Base-by-base conservation (phyloP, 2,329 filamentous ascomycete species). In the Fusarium tuaranense region DNA sequence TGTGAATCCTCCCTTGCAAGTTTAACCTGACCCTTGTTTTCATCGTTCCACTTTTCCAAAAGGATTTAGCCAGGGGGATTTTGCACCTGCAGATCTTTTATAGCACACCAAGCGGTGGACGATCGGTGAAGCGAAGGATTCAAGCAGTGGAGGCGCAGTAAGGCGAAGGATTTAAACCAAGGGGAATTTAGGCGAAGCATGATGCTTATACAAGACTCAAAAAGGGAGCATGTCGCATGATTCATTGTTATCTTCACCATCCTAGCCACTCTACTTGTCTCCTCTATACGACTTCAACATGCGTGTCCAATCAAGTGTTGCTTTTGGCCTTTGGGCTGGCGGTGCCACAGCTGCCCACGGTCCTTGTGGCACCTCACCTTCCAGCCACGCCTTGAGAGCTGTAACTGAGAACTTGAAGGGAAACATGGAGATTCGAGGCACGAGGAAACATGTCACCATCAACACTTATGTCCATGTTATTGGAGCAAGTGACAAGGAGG, bases 381-480 rank as follows among this genome's bases (percentile, higher is more conserved):
- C 72, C 6, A 36, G 30, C 38, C 22, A 57, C 3, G 51, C 39
- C 0, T 22, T 74, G 13, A 64, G 51, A 16, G 36, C 32, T 14
- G 0, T 74, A 0, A 55, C 63, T 3, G 30, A 46, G 8, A 41
- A 72, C 0, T 20, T 72, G 12, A 8, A 7, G 9, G 30, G 22
- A 0, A 39, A 36, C 7, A 53, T 74, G 1, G 30, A 48, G 16
- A 25, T 41, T 7, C 20, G 65, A 7, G 62, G 48, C 2, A 20
- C 27, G 1, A 61, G n/a, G 12, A 38, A 67, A 16, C 59, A 38
- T 1, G 41, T 74, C 1, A 67, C 68, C 4, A 58, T 74, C 13
- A 63, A 66, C 9, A 74, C 65, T 2, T 74, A 72, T 18, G 59
- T 74, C 0, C 68, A 74, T 1, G 53, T 74, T 5, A 22, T 74